Evolutionary conservation across 345 rosid species (phyloP).

Genomic region (Hibiscus mutabilis): DNA sequence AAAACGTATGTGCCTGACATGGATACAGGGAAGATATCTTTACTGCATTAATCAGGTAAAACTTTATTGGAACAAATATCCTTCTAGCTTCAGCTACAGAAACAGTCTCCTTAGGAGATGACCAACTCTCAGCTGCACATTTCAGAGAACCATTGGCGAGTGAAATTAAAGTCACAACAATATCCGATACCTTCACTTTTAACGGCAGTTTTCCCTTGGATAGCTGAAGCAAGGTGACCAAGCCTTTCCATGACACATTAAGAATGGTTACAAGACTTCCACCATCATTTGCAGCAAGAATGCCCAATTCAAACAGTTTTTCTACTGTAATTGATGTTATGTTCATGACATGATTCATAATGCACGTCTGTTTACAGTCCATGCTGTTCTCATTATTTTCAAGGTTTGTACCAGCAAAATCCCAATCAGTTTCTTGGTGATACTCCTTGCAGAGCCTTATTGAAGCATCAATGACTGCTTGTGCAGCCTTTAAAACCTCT

Average conservation of each 20-base stretch:
- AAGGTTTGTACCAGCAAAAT: slow-evolving; percentile 22
- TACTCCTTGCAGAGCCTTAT: slow-evolving; percentile 59
- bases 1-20: slow-evolving; percentile 46
- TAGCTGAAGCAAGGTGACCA: slow-evolving; percentile 70
- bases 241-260: slow-evolving; percentile 91
- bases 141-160: slow-evolving; percentile 54
- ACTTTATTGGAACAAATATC: slow-evolving; percentile 79
- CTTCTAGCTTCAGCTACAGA: slow-evolving; percentile 73
- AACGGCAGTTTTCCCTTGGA: slow-evolving; percentile 43
- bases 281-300: slow-evolving; percentile 70
- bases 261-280: slow-evolving; percentile 82
- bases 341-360: slow-evolving; percentile 33
- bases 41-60: slow-evolving; percentile 74
- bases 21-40: slow-evolving; percentile 71
- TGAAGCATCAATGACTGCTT: slow-evolving; percentile 45
- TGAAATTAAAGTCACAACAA: slow-evolving; percentile 51
- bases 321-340: slow-evolving; percentile 42
- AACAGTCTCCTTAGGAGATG: slow-evolving; percentile 45
- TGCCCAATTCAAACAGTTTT: slow-evolving; percentile 61
- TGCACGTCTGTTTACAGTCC: slow-evolving; percentile 25
- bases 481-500: slow-evolving; percentile 57
- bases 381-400: slow-evolving; percentile 21
- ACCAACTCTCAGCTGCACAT: slow-evolving; percentile 72
- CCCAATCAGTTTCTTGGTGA: slow-evolving; percentile 33
- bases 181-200: slow-evolving; percentile 53